phyloP scores from a whole-genome alignment of 2,329 filamentous ascomycete genomes.

The Aspergillus fructus region DNA sequence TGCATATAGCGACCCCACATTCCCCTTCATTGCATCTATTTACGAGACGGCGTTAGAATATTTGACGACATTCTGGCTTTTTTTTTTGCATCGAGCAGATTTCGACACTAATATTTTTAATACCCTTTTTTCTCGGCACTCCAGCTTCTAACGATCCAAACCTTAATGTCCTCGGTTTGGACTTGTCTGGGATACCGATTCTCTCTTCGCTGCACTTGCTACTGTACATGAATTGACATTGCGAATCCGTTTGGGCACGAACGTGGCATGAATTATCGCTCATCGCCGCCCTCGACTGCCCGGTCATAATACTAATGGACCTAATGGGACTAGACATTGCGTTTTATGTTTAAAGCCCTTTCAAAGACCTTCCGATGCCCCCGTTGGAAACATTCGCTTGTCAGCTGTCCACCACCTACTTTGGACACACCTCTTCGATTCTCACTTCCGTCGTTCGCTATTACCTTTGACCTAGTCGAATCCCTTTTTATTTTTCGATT shows the following conservation, averaged over 20 bases:
- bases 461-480: conserved; percentile 29
- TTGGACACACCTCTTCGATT: conserved; percentile 26
- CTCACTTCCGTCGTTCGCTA: conserved; percentile 36
- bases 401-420: conserved; percentile 21
- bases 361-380: conserved; percentile 14
- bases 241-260: conserved; percentile 19
- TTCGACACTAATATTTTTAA: conserved; percentile 42
- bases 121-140: conserved; percentile 24
- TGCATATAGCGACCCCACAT: conserved; percentile 23
- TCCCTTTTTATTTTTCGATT: conserved; percentile 28
- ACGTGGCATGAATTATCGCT: conserved; percentile 12
- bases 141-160: conserved; percentile 15
- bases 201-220: conserved; percentile 13
- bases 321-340: conserved; percentile 6
- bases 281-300: conserved; percentile 18
- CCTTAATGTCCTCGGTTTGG: conserved; percentile 19
- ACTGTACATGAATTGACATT: conserved; percentile 40
- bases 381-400: conserved; percentile 40
- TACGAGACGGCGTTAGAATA: conserved; percentile 35
- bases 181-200: conserved; percentile 15
- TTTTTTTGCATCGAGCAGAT: conserved; percentile 39
- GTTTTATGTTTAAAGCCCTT: conserved; percentile 4
- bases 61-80: conserved; percentile 39
- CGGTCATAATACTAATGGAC: conserved; percentile 42
- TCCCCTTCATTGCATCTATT: conserved; percentile 26